Conservation (phyloP, 2,329 filamentous ascomycete species). For the Leptographium radiaticola region DNA sequence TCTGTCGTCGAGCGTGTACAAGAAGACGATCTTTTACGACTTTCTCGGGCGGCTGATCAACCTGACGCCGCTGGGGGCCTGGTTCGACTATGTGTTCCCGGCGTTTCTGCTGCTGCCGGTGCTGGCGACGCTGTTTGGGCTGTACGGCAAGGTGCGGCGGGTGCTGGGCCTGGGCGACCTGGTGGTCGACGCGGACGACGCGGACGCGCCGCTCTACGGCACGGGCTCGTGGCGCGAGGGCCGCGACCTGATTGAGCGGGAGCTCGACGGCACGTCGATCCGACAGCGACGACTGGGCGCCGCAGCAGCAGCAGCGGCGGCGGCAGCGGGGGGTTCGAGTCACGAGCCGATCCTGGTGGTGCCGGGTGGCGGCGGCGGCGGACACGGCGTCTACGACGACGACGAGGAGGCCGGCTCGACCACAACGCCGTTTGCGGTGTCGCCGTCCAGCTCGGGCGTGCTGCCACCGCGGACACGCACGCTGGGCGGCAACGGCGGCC, state of each 20-base stretch:
- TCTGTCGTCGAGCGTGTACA: slow-evolving; percentile 57
- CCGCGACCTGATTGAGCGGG: slow-evolving; percentile 76
- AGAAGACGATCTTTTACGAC: slow-evolving; percentile 69
- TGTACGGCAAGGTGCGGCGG: slow-evolving; percentile 72
- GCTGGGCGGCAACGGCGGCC: slow-evolving; percentile 16
- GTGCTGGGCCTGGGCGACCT: slow-evolving; percentile 68
- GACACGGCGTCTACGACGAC: slow-evolving; percentile 11
- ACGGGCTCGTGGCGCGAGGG: slow-evolving; percentile 86
- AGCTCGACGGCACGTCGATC: slow-evolving; percentile 53
- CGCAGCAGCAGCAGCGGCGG: slow-evolving; percentile 12
- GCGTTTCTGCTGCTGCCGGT: slow-evolving; percentile 79
- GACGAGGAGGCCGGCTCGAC: slow-evolving; percentile 13
- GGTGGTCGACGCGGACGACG: slow-evolving; percentile 61
- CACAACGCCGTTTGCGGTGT: slow-evolving; percentile 31
- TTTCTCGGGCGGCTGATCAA: slow-evolving; percentile 78
- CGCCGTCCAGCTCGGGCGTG: slow-evolving; percentile 16
- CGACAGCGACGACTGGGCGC: slow-evolving; percentile 33
- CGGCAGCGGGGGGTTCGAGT: neutral
- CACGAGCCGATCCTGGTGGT: slow-evolving; percentile 12
- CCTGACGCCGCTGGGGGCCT: slow-evolving; percentile 66
- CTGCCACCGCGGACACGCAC: slow-evolving; percentile 13
- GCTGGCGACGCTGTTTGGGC: slow-evolving; percentile 70
- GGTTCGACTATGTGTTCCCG: slow-evolving; percentile 83
- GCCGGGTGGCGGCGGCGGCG: slow-evolving; percentile 15
- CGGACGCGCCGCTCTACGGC: slow-evolving; percentile 57